A percentile compares a stretch with the other conserved stretches of the same genome.
Conservation (phyloP, 2,329 filamentous ascomycete genomes). For the Pseudogymnoascus sp. region DNA sequence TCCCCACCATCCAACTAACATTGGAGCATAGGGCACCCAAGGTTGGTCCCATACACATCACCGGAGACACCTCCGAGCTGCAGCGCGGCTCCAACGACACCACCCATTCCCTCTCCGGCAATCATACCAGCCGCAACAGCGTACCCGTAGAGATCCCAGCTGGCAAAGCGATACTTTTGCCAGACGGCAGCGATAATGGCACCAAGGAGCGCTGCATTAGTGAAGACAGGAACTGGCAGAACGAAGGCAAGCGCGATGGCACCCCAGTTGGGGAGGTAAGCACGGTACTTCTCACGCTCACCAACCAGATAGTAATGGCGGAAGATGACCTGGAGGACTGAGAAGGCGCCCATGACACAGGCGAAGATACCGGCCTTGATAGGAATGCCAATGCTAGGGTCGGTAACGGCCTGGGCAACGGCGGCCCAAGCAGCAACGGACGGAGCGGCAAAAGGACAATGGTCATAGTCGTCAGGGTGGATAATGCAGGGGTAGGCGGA, state of each 20-base stretch:
- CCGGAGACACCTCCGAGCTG: slow-evolving; percentile 30
- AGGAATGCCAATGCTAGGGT: slow-evolving; percentile 48
- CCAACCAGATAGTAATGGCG: slow-evolving; percentile 48
- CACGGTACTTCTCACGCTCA: slow-evolving; percentile 43
- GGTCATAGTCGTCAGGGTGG: slow-evolving; percentile 34
- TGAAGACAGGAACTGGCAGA: slow-evolving; percentile 47
- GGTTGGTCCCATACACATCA: slow-evolving; percentile 27
- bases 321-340: slow-evolving; percentile 43
- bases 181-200: slow-evolving; percentile 44
- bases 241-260: slow-evolving; percentile 52
- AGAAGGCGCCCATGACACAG: slow-evolving; percentile 45
- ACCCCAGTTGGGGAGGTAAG: slow-evolving; percentile 55
- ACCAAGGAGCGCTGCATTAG: slow-evolving; percentile 51
- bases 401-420: slow-evolving; percentile 53
- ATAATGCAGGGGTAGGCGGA: slow-evolving; percentile 62
- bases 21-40: slow-evolving; percentile 26
- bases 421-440: slow-evolving; percentile 60
- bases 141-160: slow-evolving; percentile 51
- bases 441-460: slow-evolving; percentile 53
- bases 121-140: slow-evolving; percentile 53
- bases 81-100: slow-evolving; percentile 48
- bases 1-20: not conserved
- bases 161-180: slow-evolving; percentile 43
- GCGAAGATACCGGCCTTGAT: slow-evolving; percentile 48
- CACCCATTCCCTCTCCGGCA: slow-evolving; percentile 55